These are phyloP conservation scores for Penicillium sp. DNA, from an alignment of 2,329 filamentous ascomycete species.

Conservation along the genomic window DNA sequence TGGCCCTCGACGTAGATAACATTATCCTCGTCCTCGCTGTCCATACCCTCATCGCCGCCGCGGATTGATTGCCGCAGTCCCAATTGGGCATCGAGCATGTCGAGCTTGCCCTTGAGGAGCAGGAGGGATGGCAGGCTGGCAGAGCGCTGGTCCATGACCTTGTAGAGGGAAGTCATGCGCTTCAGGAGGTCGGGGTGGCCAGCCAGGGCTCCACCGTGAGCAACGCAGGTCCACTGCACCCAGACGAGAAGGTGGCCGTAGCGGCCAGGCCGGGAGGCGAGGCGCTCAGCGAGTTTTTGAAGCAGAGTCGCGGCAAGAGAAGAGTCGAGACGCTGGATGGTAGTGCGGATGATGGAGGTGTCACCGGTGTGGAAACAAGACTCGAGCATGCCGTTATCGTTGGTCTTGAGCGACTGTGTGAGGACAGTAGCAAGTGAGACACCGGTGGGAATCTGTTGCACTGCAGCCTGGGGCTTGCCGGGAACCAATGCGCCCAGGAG, in stretches of 20 bases:
- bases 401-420: slow-evolving; percentile 86
- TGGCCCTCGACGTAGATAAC: slow-evolving; percentile 87
- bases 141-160: slow-evolving; percentile 83
- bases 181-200: slow-evolving; percentile 80
- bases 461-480: slow-evolving; percentile 46
- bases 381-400: slow-evolving; percentile 86
- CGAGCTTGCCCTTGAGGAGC: slow-evolving; percentile 88
- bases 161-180: slow-evolving; percentile 74
- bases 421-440: slow-evolving; percentile 90
- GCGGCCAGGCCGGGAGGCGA: slow-evolving; percentile 83
- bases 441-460: slow-evolving; percentile 64
- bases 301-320: slow-evolving; percentile 76
- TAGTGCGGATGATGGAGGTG: slow-evolving; percentile 74
- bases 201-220: slow-evolving; percentile 87
- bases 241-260: slow-evolving; percentile 89
- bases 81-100: slow-evolving; percentile 90
- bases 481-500: slow-evolving; percentile 48
- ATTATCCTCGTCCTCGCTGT: slow-evolving; percentile 63
- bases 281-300: slow-evolving; percentile 78
- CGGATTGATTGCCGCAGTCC: slow-evolving; percentile 72
- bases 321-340: slow-evolving; percentile 87
- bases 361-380: slow-evolving; percentile 84
- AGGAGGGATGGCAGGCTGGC: slow-evolving; percentile 79
- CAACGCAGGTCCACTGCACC: slow-evolving; percentile 92
- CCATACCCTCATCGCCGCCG: slow-evolving; percentile 42